Evolutionary conservation across 441 rosid species (phyloP).

Genomic region (Adansonia rubrostipa): DNA sequence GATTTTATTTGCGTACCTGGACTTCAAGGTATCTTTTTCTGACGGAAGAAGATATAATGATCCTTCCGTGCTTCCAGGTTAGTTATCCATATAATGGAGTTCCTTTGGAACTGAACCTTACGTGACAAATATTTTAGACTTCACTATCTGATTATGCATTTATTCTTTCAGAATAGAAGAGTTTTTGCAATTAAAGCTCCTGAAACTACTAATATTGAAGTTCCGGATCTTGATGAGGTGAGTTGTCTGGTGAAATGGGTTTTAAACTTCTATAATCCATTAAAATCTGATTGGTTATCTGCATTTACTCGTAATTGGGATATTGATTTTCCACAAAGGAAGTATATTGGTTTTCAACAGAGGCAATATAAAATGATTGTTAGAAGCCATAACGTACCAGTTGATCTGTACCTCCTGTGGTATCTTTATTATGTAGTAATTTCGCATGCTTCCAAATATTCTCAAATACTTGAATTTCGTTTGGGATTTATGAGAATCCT

Average conservation of each 20-base stretch:
- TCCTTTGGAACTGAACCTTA: constrained; percentile 20
- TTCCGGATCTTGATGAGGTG: too few relatives aligned
- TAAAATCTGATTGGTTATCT: constrained; percentile 18
- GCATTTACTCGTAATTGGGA: constrained; percentile 47
- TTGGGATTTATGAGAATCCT: not conserved
- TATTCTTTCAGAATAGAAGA: constrained; percentile 57
- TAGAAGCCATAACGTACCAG: constrained; percentile 74
- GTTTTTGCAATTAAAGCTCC: constrained; percentile 84
- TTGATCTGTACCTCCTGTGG: constrained; percentile 75
- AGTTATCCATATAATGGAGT: constrained; percentile 25
- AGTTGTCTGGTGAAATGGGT: too few relatives aligned
- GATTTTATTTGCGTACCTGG: constrained; percentile 24
- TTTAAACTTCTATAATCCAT: constrained; percentile 14
- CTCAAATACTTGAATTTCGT: not conserved
- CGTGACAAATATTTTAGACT: not conserved
- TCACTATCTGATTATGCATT: constrained; percentile 20
- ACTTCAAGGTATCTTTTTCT: constrained; percentile 65
- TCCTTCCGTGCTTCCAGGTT: constrained; percentile 73
- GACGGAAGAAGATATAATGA: constrained; percentile 67
- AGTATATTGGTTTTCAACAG: too few relatives aligned
- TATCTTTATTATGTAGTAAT: constrained; percentile 27
- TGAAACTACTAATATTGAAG: constrained; percentile 71
- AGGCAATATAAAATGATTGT: constrained; percentile 62
- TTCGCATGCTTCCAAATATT: constrained; percentile 8
- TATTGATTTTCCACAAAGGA: constrained; percentile 50